Percentiles rank a stretch among this genome's conserved stretches.
Evolutionary conservation across 768 basidiomycete genomes (phyloP).

Genomic region (Mycena metata): DNA sequence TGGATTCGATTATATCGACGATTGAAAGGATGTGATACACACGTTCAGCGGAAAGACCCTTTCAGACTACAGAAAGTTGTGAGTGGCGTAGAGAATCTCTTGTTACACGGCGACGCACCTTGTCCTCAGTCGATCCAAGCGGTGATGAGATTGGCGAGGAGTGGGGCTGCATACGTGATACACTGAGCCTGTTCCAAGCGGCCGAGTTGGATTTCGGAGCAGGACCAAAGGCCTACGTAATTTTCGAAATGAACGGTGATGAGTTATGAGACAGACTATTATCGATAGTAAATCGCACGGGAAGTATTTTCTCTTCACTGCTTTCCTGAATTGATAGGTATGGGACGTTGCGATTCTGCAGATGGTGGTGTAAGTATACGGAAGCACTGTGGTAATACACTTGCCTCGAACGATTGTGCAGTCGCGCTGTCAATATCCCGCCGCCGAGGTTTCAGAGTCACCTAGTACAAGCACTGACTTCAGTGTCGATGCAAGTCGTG

Average conservation of each 20-base stretch:
- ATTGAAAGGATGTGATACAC: not conserved
- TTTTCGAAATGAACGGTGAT: conserved; percentile 3
- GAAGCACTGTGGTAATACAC: not conserved
- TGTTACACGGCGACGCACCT: conserved; percentile 3
- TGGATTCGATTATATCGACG: conserved; percentile 5
- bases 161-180: conserved; percentile 11
- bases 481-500: conserved; percentile 10
- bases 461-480: conserved; percentile 10
- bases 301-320: conserved; percentile 13
- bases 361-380: conserved; percentile 7
- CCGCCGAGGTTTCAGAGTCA: conserved; percentile 8
- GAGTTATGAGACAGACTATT: no score
- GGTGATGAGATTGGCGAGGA: conserved; percentile 16
- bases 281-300: conserved; percentile 6
- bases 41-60: conserved; percentile 9
- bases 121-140: conserved; percentile 11
- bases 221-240: conserved; percentile 16
- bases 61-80: conserved; percentile 10
- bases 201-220: not conserved
- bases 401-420: not conserved
- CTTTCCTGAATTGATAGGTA: conserved; percentile 6
- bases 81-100: not conserved
- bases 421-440: not conserved
- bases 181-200: not conserved
- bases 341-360: conserved; percentile 13